Evolutionary conservation across 371 early-diverging fungal species (phyloP).

Genomic region (Mortierella polycephala): DNA sequence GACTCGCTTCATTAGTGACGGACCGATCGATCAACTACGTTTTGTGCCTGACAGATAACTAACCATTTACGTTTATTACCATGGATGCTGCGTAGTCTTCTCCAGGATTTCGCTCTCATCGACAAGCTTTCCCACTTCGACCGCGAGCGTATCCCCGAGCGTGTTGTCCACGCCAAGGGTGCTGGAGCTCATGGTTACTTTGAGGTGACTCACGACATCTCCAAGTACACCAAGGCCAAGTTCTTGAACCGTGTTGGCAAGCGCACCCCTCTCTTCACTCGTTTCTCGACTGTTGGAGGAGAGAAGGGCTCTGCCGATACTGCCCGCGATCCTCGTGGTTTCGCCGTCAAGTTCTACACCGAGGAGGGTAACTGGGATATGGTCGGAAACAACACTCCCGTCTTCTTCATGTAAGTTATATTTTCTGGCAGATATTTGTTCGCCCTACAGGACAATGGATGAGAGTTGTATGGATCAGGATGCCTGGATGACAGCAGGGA

Average conservation of each 20-base stretch:
- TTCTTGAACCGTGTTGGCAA: constrained; percentile 67
- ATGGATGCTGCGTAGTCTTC: not conserved
- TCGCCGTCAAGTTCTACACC: constrained; percentile 78
- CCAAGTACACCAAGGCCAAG: constrained; percentile 67
- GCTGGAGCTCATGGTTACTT: constrained; percentile 76
- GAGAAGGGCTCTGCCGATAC: constrained; percentile 69
- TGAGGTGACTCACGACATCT: constrained; percentile 63
- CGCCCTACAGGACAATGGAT: not conserved
- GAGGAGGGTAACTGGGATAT: constrained; percentile 80
- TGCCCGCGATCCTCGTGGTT: constrained; percentile 73
- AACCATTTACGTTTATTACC: too few species aligned
- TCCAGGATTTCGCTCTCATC: constrained; percentile 58
- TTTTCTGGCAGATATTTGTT: not conserved
- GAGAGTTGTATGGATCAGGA: not conserved
- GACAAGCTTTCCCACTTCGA: constrained; percentile 73
- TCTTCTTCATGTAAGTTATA: constrained; percentile 64
- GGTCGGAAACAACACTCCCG: constrained; percentile 77
- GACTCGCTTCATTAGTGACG: too few species aligned
- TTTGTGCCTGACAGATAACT: too few species aligned
- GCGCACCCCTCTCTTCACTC: constrained; percentile 71
- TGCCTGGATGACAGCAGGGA: too few species aligned
- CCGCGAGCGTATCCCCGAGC: constrained; percentile 74
- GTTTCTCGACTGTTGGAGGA: constrained; percentile 78
- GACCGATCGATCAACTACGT: too few species aligned
- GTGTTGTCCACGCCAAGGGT: constrained; percentile 75